Base-by-base conservation (phyloP, 441 rosid genomes). In the Eutrema salsugineum region DNA sequence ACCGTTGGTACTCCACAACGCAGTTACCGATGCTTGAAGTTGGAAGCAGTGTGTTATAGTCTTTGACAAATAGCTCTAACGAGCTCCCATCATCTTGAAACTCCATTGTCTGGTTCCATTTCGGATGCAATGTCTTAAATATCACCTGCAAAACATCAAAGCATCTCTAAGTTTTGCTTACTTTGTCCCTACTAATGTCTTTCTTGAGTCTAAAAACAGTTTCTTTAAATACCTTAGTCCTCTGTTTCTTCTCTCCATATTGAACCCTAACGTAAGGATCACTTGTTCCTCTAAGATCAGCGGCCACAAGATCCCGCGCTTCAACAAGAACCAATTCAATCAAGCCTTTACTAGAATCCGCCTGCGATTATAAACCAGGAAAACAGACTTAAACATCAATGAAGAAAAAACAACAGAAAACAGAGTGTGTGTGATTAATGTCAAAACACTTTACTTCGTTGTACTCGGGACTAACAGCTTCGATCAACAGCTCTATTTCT, bases 251-350 rank as follows among this genome's bases (percentile, higher is more conserved):
- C 79, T 82, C 78, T 70, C 99, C 99, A 66, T 90, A 94, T 0
- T 92, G 97, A 77, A 94, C 94, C 71, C 93, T 85, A 47, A 94
- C 99, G 44, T 90, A 94, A 73, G 99, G 99, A 81, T 94, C 99
- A 62, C 99, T 94, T 17, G 99, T 94, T 66, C 99, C 99, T 76
- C 98, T 79, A 71, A 94, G 82, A 87, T 94, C 99, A 9, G 98
- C 99, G 7, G 94, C 99, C 53, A 89, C 68, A 39, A 94, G 96
- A 63, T 94, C 99, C 75, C 75, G 89, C 1, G 91, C 99, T 79
- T 94, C 98, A 32, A 94, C 69, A 55, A 94, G 87, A 68, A 88
- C 88, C 74, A 94, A 85, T 85, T 90, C 99, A 50, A 94, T 78
- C 92, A 85, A 90, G 27, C 99, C 96, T 73, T 86, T 81, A 79